Evolutionary conservation across 1,284 basidiomycete species (phyloP), one percentile per base, ranked within the genome.

Genomic region (Chondrostereum purpureum): DNA sequence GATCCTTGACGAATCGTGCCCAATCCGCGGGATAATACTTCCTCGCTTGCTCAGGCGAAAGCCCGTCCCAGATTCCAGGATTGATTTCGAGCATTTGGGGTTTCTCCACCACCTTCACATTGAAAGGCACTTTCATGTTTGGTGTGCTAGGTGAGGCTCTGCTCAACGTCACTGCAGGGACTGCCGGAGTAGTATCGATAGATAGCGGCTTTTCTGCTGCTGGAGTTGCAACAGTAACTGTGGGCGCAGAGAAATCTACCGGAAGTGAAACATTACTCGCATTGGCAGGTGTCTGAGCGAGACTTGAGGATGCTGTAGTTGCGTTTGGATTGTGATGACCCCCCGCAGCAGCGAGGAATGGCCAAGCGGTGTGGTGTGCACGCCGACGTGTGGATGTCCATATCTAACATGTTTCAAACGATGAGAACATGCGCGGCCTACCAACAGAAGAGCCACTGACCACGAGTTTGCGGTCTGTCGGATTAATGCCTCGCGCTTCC

Each of bases 41-140:
- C 64, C 85, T 82, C 27, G 93, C 93, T 60, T 96, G 87, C 50
- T 92, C 89, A 0, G 88, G 87, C 1, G 85, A 88, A 46, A 99
- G 76, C 0, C 96, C 96, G 61, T 99, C 96, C 84, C 91, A 94
- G 5, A 94, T 88, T 2, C 91, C 91, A 36, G 95, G 95, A 58
- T 99, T 99, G 61, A 99, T 95, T 70, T 99, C 94, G 47, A 83
- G 77, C 89, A 99, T 95, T 64, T 95, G 94, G 0, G 88, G 80
- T 56, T 94, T 93, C 66, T 99, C 92, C 37, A 92, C 78, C 16
- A 99, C 90, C 59, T 92, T 92, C 60, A 88, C 78, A 42, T 70
- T 75, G 36, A 69, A 47, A 36, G 64, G 57, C 48, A 56, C 55
- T 55, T 55, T 58, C 46, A 14, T 18, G 54, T 46, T 33, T 48